Base-by-base conservation (phyloP, 805 yeast genomes). In the Zygosaccharomyces bisporus region DNA sequence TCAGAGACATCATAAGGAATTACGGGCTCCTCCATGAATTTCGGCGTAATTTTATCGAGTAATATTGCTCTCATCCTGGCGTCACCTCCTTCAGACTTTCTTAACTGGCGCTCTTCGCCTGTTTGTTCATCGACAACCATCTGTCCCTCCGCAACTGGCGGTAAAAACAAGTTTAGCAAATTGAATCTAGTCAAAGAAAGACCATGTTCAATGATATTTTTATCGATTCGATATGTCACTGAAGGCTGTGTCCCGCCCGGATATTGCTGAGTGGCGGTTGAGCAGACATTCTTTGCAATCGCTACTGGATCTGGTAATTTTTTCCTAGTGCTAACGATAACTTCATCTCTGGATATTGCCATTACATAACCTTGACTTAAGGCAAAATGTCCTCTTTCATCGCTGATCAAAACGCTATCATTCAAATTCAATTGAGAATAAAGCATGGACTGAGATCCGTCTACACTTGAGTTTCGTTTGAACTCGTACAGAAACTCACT, bases 151-250 rank as follows among this genome's bases (percentile, higher is more conserved):
- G 47, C 23, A 7, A 56, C 53, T 1, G 64, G 56, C 5, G 66
- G 65, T 25, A 79, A 55, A 55, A 91, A 81, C 35, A 91, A 61
- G 49, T 84, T 81, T 45, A 89, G 61, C 3, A 93, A 50, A 57
- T 91, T 93, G 62, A 68, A 85, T 35, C 96, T 69, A 0, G 96
- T 89, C 25, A 83, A 57, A 0, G 87, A 77, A 72, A 90, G 72
- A 0, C 90, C 89, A 52, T 77, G 80, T 44, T 78, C 82, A 66
- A 81, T 75, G 37, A 82, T 89, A 63, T 89, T 95, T 57, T 79
- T 81, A 60, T 91, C 98, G 19, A 90, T 71, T 44, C 98, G 70
- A 52, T 77, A 88, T 2, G 63, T 54, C 1, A 58, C 55, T 8
- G 34, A 16, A 34, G 51, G 49, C 64, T 71, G 47, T 66, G 66